Conservation (phyloP, 129 eudicot genomes). For the Solidago caesia region DNA sequence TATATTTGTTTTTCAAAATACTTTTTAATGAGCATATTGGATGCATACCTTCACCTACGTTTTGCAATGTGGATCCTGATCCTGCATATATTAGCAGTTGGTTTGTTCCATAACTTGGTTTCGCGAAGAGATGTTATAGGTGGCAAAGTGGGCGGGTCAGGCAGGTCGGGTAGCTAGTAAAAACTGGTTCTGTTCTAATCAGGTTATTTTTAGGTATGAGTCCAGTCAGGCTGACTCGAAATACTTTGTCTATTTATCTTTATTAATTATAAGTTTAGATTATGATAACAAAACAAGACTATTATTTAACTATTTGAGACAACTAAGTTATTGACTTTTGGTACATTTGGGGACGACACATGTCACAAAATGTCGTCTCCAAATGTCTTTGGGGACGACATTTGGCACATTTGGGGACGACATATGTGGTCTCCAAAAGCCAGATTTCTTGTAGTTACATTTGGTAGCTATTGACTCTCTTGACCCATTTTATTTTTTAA, state of each 20-base stretch:
- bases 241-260: neutral
- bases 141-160: neutral
- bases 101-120: neutral
- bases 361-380: too few relatives aligned
- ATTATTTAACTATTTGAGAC: neutral
- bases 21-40: neutral
- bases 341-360: too few relatives aligned
- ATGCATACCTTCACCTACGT: neutral
- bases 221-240: neutral
- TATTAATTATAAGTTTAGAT: neutral
- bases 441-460: too few relatives aligned
- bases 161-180: neutral
- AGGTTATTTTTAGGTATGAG: neutral
- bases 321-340: neutral
- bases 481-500: too few relatives aligned
- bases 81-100: neutral
- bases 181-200: too few relatives aligned
- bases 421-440: too few relatives aligned
- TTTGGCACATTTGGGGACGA: too few relatives aligned
- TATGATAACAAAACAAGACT: neutral
- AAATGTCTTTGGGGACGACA: too few relatives aligned
- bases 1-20: neutral
- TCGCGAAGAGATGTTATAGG: neutral
- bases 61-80: neutral
- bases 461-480: too few relatives aligned